phyloP scores from a whole-genome alignment of 2,329 filamentous ascomycete species.

The Paraphoma sp. region DNA sequence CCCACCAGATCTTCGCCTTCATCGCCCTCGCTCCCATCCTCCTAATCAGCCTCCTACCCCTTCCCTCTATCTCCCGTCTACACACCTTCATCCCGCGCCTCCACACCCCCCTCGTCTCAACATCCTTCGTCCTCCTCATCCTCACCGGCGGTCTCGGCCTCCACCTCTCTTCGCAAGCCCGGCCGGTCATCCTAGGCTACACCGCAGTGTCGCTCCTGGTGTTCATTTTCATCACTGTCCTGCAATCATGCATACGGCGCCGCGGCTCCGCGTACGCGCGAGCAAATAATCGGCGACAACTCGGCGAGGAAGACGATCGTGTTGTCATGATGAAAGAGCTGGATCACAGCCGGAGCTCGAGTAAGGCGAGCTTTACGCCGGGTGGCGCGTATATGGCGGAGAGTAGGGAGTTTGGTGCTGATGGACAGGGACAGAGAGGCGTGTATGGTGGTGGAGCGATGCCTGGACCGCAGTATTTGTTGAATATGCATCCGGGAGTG shows the following conservation, averaged over 20 bases:
- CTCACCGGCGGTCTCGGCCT: constrained; percentile 44
- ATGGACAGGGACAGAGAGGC: constrained; percentile 15
- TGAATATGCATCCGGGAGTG: constrained; percentile 48
- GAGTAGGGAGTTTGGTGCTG: constrained; percentile 13
- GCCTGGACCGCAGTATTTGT: constrained; percentile 45
- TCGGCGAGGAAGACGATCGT: constrained; percentile 28
- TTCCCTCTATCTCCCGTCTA: constrained; percentile 39
- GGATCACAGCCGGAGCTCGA: constrained; percentile 10
- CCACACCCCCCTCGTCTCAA: constrained; percentile 52
- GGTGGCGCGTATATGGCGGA: constrained; percentile 1
- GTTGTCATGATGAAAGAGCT: constrained; percentile 30
- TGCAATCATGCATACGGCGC: constrained; percentile 34
- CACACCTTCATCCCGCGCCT: constrained; percentile 48
- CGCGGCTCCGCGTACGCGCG: constrained; percentile 35
- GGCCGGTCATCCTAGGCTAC: constrained; percentile 36
- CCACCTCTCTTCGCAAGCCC: constrained; percentile 30
- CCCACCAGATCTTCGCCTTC: constrained; percentile 58
- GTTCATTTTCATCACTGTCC: constrained; percentile 25
- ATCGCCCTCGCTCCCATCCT: constrained; percentile 54
- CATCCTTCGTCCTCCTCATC: constrained; percentile 34
- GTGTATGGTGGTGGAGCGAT: constrained; percentile 41
- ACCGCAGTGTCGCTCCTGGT: constrained; percentile 31
- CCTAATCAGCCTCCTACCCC: constrained; percentile 30
- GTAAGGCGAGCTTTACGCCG: constrained; percentile 15
- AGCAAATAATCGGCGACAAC: constrained; percentile 8